Base-by-base conservation (phyloP, 176 grass and related monocot genomes). In the Phragmites australis region DNA sequence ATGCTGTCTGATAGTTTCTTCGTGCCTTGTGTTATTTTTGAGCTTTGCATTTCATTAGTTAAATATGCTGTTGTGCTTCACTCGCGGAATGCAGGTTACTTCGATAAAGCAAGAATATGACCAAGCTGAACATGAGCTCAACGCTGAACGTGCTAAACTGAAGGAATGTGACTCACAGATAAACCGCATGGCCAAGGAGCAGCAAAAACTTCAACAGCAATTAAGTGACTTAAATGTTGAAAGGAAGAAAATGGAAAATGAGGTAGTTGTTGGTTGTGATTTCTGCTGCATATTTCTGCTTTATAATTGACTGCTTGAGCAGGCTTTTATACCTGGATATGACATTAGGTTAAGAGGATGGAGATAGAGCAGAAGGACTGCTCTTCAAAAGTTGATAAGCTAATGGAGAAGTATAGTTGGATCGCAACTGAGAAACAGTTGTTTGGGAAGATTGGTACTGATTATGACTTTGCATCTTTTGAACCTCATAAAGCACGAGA, bases 311-410 rank as follows among this genome's bases (percentile, higher is more conserved):
- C 2, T 73, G 29, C 23, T 75, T 78, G 21, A 65, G 17, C 49
- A 53, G 4, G 46, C 29, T 64, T 60, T 34, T 76, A 65, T 69
- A 76, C 32, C 65, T 85, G 60, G 47, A 78, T 48, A 46, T 76
- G 29, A 50, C 43, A 72, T 87, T 50, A 99, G 96, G 96, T 95
- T 49, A 95, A 95, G 67, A 92, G 92, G 65, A 95, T 95, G 96
- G 96, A 95, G 82, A 65, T 91, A 79, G 96, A 99, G 75, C 96
- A 99, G 85, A 95, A 91, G 72, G 96, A 99, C 51, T 99, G 90
- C 78, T 95, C 92, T 59, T 91, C 73, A 12, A 99, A 84, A 77
- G 96, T 99, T 39, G 90, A 95, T 49, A 95, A 87, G 66, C 77
- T 99, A 81, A 37, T 95, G 58, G 86, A 93, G 49, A 95, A 99